Base-by-base conservation (phyloP, 352 stramenopile species). In the Globisporangium cylindrosporum region DNA sequence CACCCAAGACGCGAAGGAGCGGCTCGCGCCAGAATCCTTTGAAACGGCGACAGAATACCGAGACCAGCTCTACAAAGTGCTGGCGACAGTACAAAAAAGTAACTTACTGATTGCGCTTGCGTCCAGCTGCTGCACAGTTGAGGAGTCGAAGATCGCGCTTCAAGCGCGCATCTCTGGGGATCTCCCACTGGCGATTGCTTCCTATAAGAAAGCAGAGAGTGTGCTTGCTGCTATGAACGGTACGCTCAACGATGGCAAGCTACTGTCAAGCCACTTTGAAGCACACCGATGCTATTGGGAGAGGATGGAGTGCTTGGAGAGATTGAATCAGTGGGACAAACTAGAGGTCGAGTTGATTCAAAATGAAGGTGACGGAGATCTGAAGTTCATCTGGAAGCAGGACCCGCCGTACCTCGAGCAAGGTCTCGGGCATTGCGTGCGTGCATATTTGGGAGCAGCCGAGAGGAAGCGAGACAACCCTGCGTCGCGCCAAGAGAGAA, bases 61-160 rank as follows among this genome's bases (percentile, higher is more conserved):
- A 79, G 86, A 93, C 72, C 73, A 93, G 38, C 73, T 95, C 6
- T 81, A 93, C 68, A 92, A 93, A 55, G 61, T 95, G 34, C 56
- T 95, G 48, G 73, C 81, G 29, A 81, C 80, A 18, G 75, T 85
- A 10, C 75, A 93, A 54, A 90, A 91, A 59, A 80, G 73, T 15
- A 88, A 91, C 36, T 81, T 92, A 32, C 29, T 92, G 10, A 75
- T 86, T 25, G 81, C 84, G 12, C 74, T 93, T 0, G 77, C 82
- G 3, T 80, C 83, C 8, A 71, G 69, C 53, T 85, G 72, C 60
- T 89, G 80, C 63, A 85, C 77, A 29, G 75, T 76, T 1, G 69
- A 86, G 1, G 81, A 93, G 41, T 84, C 78, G 0, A 90, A 82
- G 34, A 27, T 77, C 59, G 85, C 87, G 36, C 70, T 95, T 2